phyloP scores from a whole-genome alignment of 306 rosid species.

The Prunus mira region DNA sequence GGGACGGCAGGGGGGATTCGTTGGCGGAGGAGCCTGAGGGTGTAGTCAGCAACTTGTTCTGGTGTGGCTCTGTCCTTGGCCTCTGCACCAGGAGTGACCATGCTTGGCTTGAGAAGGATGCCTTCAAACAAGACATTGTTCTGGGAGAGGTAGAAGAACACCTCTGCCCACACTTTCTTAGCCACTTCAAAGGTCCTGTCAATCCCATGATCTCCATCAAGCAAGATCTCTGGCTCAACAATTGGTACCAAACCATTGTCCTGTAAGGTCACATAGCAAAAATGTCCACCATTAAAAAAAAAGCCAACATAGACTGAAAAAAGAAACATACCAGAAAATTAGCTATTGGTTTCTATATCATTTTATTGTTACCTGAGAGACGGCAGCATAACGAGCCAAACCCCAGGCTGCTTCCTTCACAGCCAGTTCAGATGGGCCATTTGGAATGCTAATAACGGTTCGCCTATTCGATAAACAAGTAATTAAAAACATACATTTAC shows the following conservation, averaged over 20 bases:
- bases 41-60: constrained; percentile 64
- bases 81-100: constrained; percentile 98
- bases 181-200: constrained; percentile 88
- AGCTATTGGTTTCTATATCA: neutral
- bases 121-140: constrained; percentile 88
- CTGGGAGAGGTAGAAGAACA: constrained; percentile 54
- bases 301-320: too few relatives aligned
- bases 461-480: constrained; percentile 40
- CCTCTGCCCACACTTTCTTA: constrained; percentile 86
- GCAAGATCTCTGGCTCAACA: constrained; percentile 97
- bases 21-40: constrained; percentile 77
- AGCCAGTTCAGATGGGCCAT: constrained; percentile 93
- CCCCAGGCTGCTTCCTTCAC: constrained; percentile 94
- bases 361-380: constrained; percentile 56
- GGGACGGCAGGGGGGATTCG: constrained; percentile 94
- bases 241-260: constrained; percentile 85
- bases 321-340: too few relatives aligned
- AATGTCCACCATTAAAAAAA: neutral
- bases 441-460: constrained; percentile 90
- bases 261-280: constrained; percentile 22
- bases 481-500: too few relatives aligned
- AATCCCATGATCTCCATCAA: constrained; percentile 84
- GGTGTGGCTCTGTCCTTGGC: constrained; percentile 74
- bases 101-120: constrained; percentile 95
- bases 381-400: constrained; percentile 95